Evolutionary conservation across 805 yeast species (phyloP).

Genomic region (Myxozyma neglecta): DNA sequence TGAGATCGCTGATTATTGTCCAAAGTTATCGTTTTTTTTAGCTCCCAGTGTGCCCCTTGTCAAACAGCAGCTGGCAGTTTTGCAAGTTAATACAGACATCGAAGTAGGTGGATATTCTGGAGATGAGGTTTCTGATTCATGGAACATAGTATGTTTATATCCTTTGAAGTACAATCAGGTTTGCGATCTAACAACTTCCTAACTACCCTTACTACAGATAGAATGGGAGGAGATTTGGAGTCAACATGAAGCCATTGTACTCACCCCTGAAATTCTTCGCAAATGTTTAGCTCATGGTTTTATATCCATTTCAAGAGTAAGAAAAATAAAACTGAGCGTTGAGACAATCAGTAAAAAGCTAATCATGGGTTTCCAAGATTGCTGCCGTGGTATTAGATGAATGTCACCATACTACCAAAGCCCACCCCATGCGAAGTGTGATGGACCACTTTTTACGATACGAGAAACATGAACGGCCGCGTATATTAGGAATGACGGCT

Average conservation of each 20-base stretch:
- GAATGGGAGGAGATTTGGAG: background rate
- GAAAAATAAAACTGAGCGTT: background rate
- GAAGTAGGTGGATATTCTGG: background rate
- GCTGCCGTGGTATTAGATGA: conserved; percentile 20
- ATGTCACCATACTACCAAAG: conserved; percentile 21
- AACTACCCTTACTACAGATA: background rate
- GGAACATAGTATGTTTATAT: background rate
- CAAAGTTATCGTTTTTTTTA: background rate
- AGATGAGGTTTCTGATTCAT: background rate
- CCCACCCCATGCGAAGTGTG: conserved; percentile 9
- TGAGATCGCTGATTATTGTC: background rate
- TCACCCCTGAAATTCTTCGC: conserved; percentile 5
- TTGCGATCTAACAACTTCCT: background rate
- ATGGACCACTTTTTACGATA: conserved; percentile 1
- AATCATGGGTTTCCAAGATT: background rate
- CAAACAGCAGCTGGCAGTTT: background rate
- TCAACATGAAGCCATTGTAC: background rate
- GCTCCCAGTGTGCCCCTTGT: conserved; percentile 1
- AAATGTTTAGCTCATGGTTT: background rate
- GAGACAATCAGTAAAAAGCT: background rate
- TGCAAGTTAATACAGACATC: background rate
- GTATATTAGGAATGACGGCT: background rate
- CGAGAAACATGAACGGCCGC: background rate
- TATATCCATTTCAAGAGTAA: background rate
- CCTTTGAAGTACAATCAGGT: background rate